Conservation (phyloP, 2,329 filamentous ascomycete genomes). For the Kalmusia sp. region DNA sequence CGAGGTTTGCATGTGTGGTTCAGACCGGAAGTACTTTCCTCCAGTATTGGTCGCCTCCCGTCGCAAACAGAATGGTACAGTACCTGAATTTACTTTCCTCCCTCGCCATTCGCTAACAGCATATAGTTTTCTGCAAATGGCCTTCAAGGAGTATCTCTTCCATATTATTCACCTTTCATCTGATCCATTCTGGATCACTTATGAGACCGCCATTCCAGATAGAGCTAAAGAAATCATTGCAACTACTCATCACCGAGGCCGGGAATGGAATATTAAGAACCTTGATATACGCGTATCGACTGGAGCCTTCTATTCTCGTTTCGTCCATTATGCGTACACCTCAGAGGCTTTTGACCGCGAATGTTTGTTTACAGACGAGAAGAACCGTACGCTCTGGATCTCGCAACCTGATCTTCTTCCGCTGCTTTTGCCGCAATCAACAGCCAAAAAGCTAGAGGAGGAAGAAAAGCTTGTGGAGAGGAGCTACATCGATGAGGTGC, state of each 20-base stretch:
- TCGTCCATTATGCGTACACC: constrained; percentile 68
- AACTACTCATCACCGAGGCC: constrained; percentile 25
- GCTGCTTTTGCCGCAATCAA: constrained; percentile 33
- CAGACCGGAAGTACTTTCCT: constrained; percentile 66
- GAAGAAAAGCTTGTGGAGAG: constrained; percentile 1
- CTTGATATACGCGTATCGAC: constrained; percentile 67
- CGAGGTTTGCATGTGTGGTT: constrained; percentile 69
- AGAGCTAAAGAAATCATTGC: constrained; percentile 23
- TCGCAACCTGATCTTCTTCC: constrained; percentile 61
- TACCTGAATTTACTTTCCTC: neutral
- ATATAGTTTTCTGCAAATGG: constrained; percentile 40
- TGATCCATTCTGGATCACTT: constrained; percentile 58
- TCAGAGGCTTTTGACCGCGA: constrained; percentile 69
- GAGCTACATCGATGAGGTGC: constrained; percentile 29
- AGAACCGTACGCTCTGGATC: constrained; percentile 65
- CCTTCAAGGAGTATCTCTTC: constrained; percentile 49
- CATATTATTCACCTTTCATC: constrained; percentile 58
- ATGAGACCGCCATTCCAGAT: constrained; percentile 58
- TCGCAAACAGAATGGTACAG: constrained; percentile 38
- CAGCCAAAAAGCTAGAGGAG: constrained; percentile 44
- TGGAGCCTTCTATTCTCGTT: constrained; percentile 71
- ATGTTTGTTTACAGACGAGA: constrained; percentile 56
- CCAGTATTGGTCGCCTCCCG: constrained; percentile 63
- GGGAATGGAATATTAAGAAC: constrained; percentile 34
- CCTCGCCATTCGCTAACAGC: constrained; percentile 14